Conservation (phyloP, 352 stramenopile genomes). For the Globisporangium ultimum region DNA sequence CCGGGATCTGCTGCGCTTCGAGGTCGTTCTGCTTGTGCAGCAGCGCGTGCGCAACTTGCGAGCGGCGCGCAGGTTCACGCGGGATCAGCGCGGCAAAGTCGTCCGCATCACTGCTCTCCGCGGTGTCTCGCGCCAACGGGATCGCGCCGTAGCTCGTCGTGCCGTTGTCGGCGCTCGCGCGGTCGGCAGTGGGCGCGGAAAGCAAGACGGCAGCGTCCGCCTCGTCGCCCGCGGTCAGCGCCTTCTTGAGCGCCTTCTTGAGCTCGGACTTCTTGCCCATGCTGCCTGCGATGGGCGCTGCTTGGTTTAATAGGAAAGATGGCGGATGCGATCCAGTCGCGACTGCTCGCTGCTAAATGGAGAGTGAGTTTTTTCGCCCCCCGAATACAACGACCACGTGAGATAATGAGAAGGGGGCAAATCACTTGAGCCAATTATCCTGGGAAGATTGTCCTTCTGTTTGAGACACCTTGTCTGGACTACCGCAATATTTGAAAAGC, state of each 20-base stretch:
- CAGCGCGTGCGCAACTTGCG: conserved; percentile 70
- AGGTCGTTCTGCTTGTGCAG: conserved; percentile 56
- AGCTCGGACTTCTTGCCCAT: conserved; percentile 1
- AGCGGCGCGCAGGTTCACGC: conserved; percentile 27
- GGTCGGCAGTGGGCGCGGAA: neutral
- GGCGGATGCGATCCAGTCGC: neutral
- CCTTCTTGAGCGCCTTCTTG: conserved; percentile 5
- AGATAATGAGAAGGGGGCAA: too few relatives aligned
- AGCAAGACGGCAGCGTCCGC: too few relatives aligned
- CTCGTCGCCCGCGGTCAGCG: neutral
- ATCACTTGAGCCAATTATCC: too few relatives aligned
- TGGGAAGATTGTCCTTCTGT: too few relatives aligned
- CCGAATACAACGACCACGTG: too few relatives aligned
- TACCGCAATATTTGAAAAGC: too few relatives aligned
- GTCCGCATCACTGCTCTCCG: neutral
- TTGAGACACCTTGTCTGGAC: too few relatives aligned
- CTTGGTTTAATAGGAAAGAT: neutral
- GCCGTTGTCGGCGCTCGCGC: neutral
- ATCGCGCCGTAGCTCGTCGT: conserved; percentile 8
- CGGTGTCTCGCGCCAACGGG: neutral
- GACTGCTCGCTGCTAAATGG: too few relatives aligned
- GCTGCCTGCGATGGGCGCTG: neutral
- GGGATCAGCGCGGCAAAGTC: neutral
- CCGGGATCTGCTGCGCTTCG: conserved; percentile 37
- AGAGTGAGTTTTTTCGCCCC: too few relatives aligned